Evolutionary conservation across 345 rosid species (phyloP), one percentile per base, ranked within the genome.

Genomic region (Aurinia saxatilis): DNA sequence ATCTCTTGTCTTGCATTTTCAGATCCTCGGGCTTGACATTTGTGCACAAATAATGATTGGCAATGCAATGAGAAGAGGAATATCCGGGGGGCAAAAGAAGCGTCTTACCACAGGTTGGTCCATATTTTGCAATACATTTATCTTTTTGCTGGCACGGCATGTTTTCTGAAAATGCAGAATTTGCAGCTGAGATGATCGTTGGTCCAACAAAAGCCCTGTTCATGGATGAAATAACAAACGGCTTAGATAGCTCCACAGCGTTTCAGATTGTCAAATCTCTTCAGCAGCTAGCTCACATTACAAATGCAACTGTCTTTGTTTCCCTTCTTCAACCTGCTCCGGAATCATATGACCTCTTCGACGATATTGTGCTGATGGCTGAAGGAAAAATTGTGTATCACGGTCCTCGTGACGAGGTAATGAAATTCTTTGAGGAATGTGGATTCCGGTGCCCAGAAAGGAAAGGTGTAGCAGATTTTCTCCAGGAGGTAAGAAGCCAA

Each of bases 241-340:
- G 90, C 8, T 68, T 84, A 33, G 95, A 86, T 61, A 86, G 86
- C 55, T 86, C 87, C 1, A 84, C 90, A 11, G 72, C 87, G 9
- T 80, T 57, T 68, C 95, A 84, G 78, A 73, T 86, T 31, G 75
- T 77, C 44, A 51, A 79, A 10, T 83, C 82, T 57, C 72, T 86
- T 46, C 80, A 79, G 79, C 85, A 82, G 15, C 48, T 77, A 39
- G 95, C 79, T 57, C 90, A 83, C 23, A 37, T 78, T 13, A 76
- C 81, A 11, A 77, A 86, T 47, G 77, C 87, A 11, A 83, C 93
- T 5, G 61, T 73, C 2, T 56, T 86, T 68, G 70, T 80, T 68
- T 75, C 89, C 3, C 84, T 86, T 47, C 95, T 86, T 55, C 87
- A 86, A 74, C 90, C 95, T 1, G 79, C 87, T 21, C 87, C 87